Conservation (phyloP, 176 grass and related monocot species). For the Themeda triandra region DNA sequence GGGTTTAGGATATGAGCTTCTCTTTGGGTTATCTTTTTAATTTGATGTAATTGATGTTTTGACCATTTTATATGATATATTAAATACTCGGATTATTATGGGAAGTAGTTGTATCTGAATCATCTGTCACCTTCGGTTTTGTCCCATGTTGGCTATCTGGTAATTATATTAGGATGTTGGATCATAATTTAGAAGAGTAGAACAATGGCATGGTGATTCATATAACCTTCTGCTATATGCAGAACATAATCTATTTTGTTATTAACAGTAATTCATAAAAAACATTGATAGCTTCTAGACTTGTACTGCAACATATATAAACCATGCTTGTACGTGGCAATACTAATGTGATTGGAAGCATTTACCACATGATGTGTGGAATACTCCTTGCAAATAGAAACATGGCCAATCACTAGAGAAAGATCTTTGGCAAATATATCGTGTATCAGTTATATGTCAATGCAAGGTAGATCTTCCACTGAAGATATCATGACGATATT, state of each 20-base stretch:
- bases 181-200: neutral
- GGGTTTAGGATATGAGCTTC: slow-evolving; percentile 25
- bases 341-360: neutral
- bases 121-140: slow-evolving; percentile 27
- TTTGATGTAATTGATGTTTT: slow-evolving; percentile 30
- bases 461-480: neutral
- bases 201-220: neutral
- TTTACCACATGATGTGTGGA: neutral
- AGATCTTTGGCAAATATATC: neutral
- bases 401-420: neutral
- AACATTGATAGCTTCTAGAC: neutral
- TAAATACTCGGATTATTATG: neutral
- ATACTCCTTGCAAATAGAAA: slow-evolving; percentile 1
- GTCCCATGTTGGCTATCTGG: slow-evolving; percentile 13
- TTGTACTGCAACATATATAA: neutral
- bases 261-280: neutral
- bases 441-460: neutral
- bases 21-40: slow-evolving; percentile 26
- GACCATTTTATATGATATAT: neutral
- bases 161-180: neutral
- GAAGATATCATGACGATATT: slow-evolving; percentile 3
- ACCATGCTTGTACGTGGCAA: neutral
- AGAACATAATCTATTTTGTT: neutral
- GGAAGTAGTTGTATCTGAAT: slow-evolving; percentile 20
- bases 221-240: neutral